Percentiles rank a stretch among this genome's conserved stretches.
Evolutionary conservation across 306 rosid genomes (phyloP).

Genomic region (Ormosia semicastrata): DNA sequence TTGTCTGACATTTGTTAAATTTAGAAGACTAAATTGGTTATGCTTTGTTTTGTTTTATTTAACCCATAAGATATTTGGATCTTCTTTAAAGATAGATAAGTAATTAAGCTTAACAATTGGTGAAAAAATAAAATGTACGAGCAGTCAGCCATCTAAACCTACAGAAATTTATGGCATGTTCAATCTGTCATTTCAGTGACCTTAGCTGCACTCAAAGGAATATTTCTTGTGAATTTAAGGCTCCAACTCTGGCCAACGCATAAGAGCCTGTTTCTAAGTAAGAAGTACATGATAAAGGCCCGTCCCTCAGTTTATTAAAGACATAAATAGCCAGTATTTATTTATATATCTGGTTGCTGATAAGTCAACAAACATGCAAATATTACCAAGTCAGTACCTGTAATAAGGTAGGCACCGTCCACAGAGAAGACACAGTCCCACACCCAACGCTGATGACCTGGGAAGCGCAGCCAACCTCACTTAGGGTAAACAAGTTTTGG

Average conservation of each 20-base stretch:
- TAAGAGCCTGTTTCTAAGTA: background rate
- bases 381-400: constrained; percentile 55
- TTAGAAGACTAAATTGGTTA: background rate
- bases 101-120: background rate
- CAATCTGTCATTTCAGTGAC: background rate
- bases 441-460: constrained; percentile 97
- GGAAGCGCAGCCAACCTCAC: constrained; percentile 29
- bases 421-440: constrained; percentile 99
- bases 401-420: constrained; percentile 96
- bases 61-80: background rate
- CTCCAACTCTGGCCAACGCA: background rate
- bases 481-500: constrained; percentile 4
- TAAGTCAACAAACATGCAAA: constrained; percentile 1
- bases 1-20: background rate
- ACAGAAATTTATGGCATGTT: background rate
- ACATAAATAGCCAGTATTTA: background rate
- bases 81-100: background rate
- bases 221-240: background rate
- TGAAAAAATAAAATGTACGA: background rate
- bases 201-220: background rate
- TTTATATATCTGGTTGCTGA: background rate
- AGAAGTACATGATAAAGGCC: background rate
- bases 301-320: background rate
- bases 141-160: background rate
- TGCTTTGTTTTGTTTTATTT: background rate